Percentiles rank a stretch among this genome's conserved stretches.
These are phyloP conservation scores for Phytophthora litchii DNA, from an alignment of 352 stramenopile genomes.

Conservation along the genomic window DNA sequence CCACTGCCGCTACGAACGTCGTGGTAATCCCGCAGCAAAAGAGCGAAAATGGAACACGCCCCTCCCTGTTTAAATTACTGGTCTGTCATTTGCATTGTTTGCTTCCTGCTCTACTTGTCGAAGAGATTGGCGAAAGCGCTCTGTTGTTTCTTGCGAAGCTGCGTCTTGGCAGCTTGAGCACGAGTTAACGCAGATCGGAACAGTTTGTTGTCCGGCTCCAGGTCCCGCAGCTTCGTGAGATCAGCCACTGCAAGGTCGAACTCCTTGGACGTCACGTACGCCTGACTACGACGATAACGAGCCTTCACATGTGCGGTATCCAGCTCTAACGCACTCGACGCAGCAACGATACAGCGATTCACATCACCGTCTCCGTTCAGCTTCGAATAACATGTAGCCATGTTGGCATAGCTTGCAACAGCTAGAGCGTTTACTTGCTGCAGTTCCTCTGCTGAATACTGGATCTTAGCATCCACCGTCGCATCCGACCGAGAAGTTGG, in stretches of 20 bases:
- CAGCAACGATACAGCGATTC: constrained; percentile 56
- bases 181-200: constrained; percentile 43
- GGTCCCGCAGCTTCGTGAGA: constrained; percentile 37
- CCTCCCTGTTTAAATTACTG: constrained; percentile 71
- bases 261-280: constrained; percentile 55
- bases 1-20: constrained; percentile 17
- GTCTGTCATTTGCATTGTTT: constrained; percentile 12
- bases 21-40: constrained; percentile 32
- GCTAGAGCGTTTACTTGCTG: constrained; percentile 38
- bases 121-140: constrained; percentile 46
- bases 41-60: constrained; percentile 49
- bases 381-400: constrained; percentile 72
- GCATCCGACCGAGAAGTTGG: constrained; percentile 27
- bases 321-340: constrained; percentile 47
- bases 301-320: constrained; percentile 64
- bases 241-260: constrained; percentile 65
- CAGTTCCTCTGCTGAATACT: constrained; percentile 46
- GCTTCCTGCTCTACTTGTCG: constrained; percentile 23
- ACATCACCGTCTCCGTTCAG: constrained; percentile 25
- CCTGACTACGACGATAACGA: constrained; percentile 70
- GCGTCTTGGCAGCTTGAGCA: constrained; percentile 35
- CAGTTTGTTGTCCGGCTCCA: constrained; percentile 55
- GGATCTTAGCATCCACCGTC: constrained; percentile 32
- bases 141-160: constrained; percentile 50
- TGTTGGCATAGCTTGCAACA: constrained; percentile 60